Base-by-base conservation (phyloP, 1,139 yeast genomes). In the Yarrowia galli region DNA sequence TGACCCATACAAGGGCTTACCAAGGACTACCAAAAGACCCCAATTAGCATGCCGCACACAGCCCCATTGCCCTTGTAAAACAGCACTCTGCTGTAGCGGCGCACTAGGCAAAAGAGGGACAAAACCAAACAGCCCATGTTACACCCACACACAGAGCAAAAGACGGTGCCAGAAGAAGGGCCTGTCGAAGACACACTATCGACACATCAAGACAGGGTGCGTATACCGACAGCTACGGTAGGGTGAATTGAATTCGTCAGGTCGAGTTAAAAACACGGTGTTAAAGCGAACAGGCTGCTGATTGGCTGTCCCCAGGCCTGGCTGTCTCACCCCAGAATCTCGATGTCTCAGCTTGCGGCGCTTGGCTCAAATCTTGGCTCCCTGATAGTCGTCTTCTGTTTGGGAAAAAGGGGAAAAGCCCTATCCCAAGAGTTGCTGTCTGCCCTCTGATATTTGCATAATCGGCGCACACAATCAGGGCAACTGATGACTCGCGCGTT, bases 381-480 rank as follows among this genome's bases (percentile, higher is more conserved):
- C 16, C 10, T 12, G 38, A 9, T 28, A 16, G 22, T 36, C 45
- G 13, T 23, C 15, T n/a, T 38, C 20, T 38, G 16, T 25, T 40
- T 23, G 32, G 35, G 23, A 3, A 20, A 28, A 28, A 28, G 32
- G 9, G 32, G 32, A 28, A 28, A 28, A 28, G 22, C 61, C 61
- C 61, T 54, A 23, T 54, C 61, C 61, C 61, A 40, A 40, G 36
- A 23, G 61, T 54, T 54, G 61, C 61, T 46, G 32, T 36, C 46
- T 23, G 46, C 18, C 46, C 64, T 58, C 64, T 43, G 64, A 58
- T 43, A 43, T 58, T 58, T 58, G 64, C 64, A 58, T 58, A 58
- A 58, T 58, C 64, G 64, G 40, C 40, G 64, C 51, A 43, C 32
- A 12, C 48, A 42, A 42, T 36, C 46, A 54, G 45, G 46, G 61